These are phyloP conservation scores for Diaporthe sp. DNA, from an alignment of 2,329 filamentous ascomycete genomes.

Conservation along the genomic window DNA sequence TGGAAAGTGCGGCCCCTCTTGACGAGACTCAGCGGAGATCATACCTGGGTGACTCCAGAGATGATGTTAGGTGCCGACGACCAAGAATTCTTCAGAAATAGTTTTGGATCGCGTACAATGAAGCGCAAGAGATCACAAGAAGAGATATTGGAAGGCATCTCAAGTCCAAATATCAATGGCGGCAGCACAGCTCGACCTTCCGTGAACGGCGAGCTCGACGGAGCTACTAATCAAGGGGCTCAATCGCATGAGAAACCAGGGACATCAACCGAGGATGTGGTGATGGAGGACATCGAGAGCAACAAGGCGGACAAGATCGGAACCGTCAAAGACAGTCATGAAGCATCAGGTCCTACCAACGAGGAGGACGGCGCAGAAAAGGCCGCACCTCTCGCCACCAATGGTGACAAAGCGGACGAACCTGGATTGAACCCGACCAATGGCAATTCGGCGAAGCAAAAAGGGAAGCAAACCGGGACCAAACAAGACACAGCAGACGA, in stretches of 20 bases:
- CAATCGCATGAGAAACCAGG: neutral
- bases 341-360: neutral
- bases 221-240: neutral
- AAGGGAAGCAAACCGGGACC: conserved; percentile 34
- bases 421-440: conserved; percentile 27
- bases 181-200: conserved; percentile 20
- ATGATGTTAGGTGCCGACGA: conserved; percentile 70
- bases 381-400: neutral
- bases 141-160: conserved; percentile 32
- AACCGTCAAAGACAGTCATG: conserved; percentile 16
- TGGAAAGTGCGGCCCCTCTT: conserved; percentile 82
- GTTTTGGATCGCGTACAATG: conserved; percentile 55
- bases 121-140: conserved; percentile 36
- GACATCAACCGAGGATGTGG: conserved; percentile 40
- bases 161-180: conserved; percentile 34
- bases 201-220: conserved; percentile 39
- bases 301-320: conserved; percentile 15
- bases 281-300: conserved; percentile 41
- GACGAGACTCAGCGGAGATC: conserved; percentile 80
- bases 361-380: neutral
- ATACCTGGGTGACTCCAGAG: conserved; percentile 74
- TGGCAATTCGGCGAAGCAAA: conserved; percentile 20
- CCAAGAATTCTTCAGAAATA: conserved; percentile 65
- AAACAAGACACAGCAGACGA: conserved; percentile 22
- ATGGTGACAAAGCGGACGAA: neutral